Evolutionary conservation across 164 flowering plant genomes (phyloP), one percentile per base, ranked within the genome.

Genomic region (Liquidambar formosana): DNA sequence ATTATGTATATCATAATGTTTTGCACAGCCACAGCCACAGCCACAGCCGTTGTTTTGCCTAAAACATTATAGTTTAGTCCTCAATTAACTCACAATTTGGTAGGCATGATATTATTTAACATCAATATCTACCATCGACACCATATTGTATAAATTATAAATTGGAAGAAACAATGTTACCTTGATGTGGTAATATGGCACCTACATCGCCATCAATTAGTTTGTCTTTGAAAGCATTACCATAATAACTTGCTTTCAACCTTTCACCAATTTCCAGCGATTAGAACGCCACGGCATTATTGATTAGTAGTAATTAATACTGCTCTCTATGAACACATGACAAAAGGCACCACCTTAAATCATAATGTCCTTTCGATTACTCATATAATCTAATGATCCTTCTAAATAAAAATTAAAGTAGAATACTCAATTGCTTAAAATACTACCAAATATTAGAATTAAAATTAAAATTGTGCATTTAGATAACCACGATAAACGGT

Each of bases 21-120:
- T n/a, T n/a, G n/a, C n/a, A n/a, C n/a, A n/a, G n/a, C n/a, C n/a
- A n/a, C n/a, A n/a, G n/a, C n/a, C 65, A 89, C 76, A 51, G 96
- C 90, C 46, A 90, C 81, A 26, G 91, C 85, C 90, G 84, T 80
- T 57, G 85, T 67, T 77, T 85, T 81, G 28, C 95, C 99, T 86
- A 68, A 65, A 51, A 76, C 12, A 2, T 0, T 9, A 21, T 44
- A 49, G 44, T 13, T 13, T 19, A 27, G 28, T 45, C 21, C 27
- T 13, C 15, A 54, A 25, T n/a, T n/a, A n/a, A 48, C 13, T 41
- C 11, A 28, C 18, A 33, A 28, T 19, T 48, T n/a, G 44, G 16
- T 27, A 18, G 18, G 22, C 9, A 4, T 19, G 28, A 19, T 52
- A 9, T 18, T 10, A 18, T 4, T n/a, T 1, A 18, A 22, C 57